Percentiles rank a stretch among this genome's conserved stretches.
Evolutionary conservation across 768 basidiomycete species (phyloP).

Genomic region (Pleurotus djamor): DNA sequence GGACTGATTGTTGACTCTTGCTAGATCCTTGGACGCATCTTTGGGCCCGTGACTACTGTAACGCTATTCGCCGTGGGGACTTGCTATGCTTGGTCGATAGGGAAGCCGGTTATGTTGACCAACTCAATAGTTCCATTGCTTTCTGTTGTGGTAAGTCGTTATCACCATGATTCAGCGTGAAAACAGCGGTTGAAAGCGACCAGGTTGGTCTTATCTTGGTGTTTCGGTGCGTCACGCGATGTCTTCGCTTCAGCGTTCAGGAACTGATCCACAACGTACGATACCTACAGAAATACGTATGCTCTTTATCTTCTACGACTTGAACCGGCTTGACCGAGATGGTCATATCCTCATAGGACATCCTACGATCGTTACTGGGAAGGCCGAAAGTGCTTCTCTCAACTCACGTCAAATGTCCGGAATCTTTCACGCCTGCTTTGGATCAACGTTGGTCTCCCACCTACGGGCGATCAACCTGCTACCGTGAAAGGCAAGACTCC

Average conservation of each 20-base stretch:
- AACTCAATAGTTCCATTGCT: conserved; percentile 87
- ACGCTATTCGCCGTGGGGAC: conserved; percentile 69
- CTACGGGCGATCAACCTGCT: conserved; percentile 39
- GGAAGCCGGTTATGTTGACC: conserved; percentile 60
- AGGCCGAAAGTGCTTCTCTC: conserved; percentile 81
- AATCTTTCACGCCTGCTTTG: conserved; percentile 79
- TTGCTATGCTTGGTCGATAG: conserved; percentile 56
- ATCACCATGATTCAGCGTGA: neutral
- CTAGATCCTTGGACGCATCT: conserved; percentile 68
- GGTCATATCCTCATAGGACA: conserved; percentile 41
- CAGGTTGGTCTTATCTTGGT: conserved; percentile 89
- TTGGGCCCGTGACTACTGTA: conserved; percentile 83
- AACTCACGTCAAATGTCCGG: conserved; percentile 64
- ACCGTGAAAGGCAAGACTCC: conserved; percentile 53
- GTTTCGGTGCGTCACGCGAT: conserved; percentile 56
- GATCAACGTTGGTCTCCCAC: conserved; percentile 73
- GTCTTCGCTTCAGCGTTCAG: neutral
- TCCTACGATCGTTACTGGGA: conserved; percentile 90
- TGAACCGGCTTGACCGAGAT: too few relatives aligned
- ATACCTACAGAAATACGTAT: conserved; percentile 58
- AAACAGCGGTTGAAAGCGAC: neutral
- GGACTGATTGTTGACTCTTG: conserved; percentile 4
- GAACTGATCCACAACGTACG: neutral
- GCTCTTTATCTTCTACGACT: conserved; percentile 11
- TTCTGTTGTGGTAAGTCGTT: conserved; percentile 77